A percentile compares a stretch with the other conserved stretches of the same genome.
Evolutionary conservation across 2,329 filamentous ascomycete species (phyloP).

Genomic region (Fusarium sp.): DNA sequence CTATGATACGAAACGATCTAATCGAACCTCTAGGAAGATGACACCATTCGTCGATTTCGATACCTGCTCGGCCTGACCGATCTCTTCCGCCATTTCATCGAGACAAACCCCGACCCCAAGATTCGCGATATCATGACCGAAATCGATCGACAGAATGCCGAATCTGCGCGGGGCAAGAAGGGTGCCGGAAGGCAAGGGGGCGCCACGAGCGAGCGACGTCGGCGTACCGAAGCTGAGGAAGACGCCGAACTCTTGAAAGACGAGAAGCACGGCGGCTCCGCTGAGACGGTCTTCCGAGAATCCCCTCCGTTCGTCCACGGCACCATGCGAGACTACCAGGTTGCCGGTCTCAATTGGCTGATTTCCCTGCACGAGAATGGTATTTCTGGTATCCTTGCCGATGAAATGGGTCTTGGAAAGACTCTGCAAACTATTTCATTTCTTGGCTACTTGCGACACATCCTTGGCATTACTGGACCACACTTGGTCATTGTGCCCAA

Average conservation of each 20-base stretch:
- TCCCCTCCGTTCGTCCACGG: constrained; percentile 91
- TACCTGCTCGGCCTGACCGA: constrained; percentile 96
- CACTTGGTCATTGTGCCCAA: constrained; percentile 95
- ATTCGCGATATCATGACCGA: constrained; percentile 94
- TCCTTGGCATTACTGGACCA: constrained; percentile 88
- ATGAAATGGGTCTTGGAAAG: constrained; percentile 99
- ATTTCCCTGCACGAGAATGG: constrained; percentile 98
- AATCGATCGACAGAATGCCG: constrained; percentile 92
- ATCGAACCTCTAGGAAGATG: constrained; percentile 75
- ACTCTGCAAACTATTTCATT: constrained; percentile 98
- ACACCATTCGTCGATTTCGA: constrained; percentile 91
- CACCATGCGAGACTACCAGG: constrained; percentile 94
- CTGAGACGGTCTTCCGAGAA: constrained; percentile 91
- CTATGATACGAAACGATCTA: constrained; percentile 8
- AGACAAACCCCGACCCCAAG: constrained; percentile 93
- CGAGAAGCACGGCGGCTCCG: constrained; percentile 86
- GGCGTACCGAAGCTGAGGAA: constrained; percentile 96
- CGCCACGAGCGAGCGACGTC: constrained; percentile 78
- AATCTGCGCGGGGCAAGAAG: constrained; percentile 76
- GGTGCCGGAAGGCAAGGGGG: constrained; percentile 83
- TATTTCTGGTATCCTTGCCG: constrained; percentile 96
- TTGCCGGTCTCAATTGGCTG: constrained; percentile 96
- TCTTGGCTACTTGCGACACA: constrained; percentile 90
- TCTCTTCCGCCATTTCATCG: constrained; percentile 98
- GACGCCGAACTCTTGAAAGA: constrained; percentile 89